Conservation (phyloP, 116 monocot species). For the Dioscorea cayenensis region DNA sequence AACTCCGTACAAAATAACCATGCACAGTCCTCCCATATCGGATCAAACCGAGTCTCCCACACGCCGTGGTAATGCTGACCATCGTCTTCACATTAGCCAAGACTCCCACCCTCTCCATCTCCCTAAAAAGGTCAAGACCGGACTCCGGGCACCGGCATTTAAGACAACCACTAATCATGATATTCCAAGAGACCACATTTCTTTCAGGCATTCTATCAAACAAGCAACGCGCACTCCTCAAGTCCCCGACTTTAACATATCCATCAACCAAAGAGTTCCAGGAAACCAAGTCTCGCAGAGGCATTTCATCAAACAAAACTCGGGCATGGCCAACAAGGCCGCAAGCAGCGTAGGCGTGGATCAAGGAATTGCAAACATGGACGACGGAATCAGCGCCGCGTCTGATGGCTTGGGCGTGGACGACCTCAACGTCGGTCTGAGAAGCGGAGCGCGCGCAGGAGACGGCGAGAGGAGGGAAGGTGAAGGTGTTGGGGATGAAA, state of each 20-base stretch:
- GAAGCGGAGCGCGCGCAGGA: neutral
- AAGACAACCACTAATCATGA: constrained; percentile 41
- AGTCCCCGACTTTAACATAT: constrained; percentile 10
- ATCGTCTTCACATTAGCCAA: constrained; percentile 23
- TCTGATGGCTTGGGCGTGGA: constrained; percentile 1
- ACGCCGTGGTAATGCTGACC: constrained; percentile 41
- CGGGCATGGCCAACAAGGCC: constrained; percentile 21
- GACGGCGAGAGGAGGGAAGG: constrained; percentile 22
- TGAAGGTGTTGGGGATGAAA: constrained; percentile 21
- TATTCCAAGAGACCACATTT: constrained; percentile 53
- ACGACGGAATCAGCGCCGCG: constrained; percentile 17
- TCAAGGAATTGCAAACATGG: constrained; percentile 32
- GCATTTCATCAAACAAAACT: constrained; percentile 44
- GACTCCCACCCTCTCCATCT: constrained; percentile 21
- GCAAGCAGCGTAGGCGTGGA: constrained; percentile 37
- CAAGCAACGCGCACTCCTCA: constrained; percentile 13
- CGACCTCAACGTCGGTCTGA: neutral
- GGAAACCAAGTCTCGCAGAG: constrained; percentile 27
- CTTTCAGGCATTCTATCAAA: constrained; percentile 31
- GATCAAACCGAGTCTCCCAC: constrained; percentile 27
- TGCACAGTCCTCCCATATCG: constrained; percentile 35
- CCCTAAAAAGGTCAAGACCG: constrained; percentile 30
- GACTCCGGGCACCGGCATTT: constrained; percentile 10
- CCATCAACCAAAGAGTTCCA: constrained; percentile 40
- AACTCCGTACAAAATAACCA: constrained; percentile 25